These are phyloP conservation scores for Kluyveromyces marxianus DNA, from an alignment of 1,139 yeast species.

Conservation along the genomic window DNA sequence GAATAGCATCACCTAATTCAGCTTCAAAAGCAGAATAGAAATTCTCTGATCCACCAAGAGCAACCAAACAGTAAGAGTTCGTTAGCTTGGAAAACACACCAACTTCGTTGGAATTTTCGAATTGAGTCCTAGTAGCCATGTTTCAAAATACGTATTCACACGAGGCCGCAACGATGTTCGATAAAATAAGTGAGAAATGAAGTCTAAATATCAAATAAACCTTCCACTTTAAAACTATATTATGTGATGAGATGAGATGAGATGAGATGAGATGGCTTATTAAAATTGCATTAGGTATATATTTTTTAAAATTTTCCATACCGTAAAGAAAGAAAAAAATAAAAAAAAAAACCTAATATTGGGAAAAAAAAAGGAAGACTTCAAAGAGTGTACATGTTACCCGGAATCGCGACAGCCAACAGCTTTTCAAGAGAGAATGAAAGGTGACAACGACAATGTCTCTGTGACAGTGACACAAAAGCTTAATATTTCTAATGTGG, in stretches of 20 bases:
- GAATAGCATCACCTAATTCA: slow-evolving; percentile 91
- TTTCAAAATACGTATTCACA: background rate
- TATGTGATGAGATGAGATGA: background rate
- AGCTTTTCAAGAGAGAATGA: background rate
- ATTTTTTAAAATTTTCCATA: slow-evolving; percentile 1
- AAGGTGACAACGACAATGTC: background rate
- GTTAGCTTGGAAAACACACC: slow-evolving; percentile 97
- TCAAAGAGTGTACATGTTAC: background rate
- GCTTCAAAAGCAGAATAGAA: slow-evolving; percentile 97
- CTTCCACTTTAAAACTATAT: background rate
- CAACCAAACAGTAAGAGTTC: slow-evolving; percentile 91
- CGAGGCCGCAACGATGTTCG: background rate
- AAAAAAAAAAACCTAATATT: background rate
- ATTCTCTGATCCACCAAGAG: slow-evolving; percentile 97
- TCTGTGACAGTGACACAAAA: too few relatives aligned
- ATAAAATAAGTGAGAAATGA: background rate
- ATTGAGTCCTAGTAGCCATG: slow-evolving; percentile 62
- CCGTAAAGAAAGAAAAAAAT: background rate
- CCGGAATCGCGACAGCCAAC: slow-evolving; percentile 1
- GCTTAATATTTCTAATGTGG: too few relatives aligned
- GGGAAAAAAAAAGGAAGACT: background rate
- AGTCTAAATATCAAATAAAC: background rate
- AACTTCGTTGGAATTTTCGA: slow-evolving; percentile 96
- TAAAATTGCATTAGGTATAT: background rate
- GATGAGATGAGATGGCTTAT: slow-evolving; percentile 2